Evolutionary conservation across 2,329 filamentous ascomycete genomes (phyloP), one percentile per base, ranked within the genome.

Genomic region (Aureobasidium sp.): DNA sequence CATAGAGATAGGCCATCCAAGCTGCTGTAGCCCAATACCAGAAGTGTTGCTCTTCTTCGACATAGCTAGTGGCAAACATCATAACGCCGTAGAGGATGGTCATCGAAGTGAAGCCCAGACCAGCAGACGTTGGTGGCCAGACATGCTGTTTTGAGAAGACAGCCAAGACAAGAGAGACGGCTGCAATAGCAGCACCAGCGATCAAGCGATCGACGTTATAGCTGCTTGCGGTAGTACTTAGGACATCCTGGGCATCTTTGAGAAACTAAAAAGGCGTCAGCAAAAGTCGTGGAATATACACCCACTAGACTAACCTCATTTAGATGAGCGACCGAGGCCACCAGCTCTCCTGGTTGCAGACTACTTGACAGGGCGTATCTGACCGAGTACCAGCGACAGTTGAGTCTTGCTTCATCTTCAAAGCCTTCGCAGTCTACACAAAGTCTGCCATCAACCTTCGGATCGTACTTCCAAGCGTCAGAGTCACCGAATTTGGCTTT

Each of bases 1-100:
- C 44, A 30, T 54, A 63, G 16, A 63, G 61, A 45, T 49, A 53
- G 5, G 57, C 53, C 21, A 80, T 74, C 89, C 89, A 95, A 7
- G 84, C 82, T 0, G 88, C 86, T 0, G 87, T 83, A 1, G 85
- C 76, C 91, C 93, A 97, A 75, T 99, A 97, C 94, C 94, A 99
- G 72, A 96, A 97, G 67, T 97, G 91, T 54, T 99, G 94, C 73
- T 99, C 94, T 75, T 99, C 94, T 74, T 99, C 94, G 2, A 99
- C 91, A 72, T 94, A 99, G 70, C 92, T 97, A 72, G 90, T 96
- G 10, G 92, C 93, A 75, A 97, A 97, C 92, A 97, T 97, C 85
- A 97, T 95, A 41, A 84, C 73, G 1, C 87, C 86, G 70, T 97
- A 96, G 5, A 80, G 69, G 2, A 70, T 16, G 9, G 73, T 68